A percentile compares a stretch with the other conserved stretches of the same genome.
Evolutionary conservation across 148 eudicot genomes (phyloP).

Genomic region (Talinum fruticosum): DNA sequence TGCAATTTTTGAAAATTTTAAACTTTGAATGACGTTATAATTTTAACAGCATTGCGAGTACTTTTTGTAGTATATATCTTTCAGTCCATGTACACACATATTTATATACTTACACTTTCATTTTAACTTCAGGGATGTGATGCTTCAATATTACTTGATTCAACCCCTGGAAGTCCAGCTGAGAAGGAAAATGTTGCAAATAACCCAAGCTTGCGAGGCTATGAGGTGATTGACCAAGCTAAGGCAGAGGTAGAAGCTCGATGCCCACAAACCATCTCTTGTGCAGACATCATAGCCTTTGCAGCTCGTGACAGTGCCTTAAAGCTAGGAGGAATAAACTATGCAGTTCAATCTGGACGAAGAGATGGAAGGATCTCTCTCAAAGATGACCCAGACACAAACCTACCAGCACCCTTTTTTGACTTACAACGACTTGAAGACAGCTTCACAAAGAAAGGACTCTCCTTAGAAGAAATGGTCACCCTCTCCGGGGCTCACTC

Average conservation of each 20-base stretch:
- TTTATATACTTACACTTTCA: too few species aligned
- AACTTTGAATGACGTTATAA: too few species aligned
- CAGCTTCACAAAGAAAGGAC: neutral
- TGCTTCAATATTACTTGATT: too few species aligned
- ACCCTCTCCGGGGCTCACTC: neutral
- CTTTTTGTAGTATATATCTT: too few species aligned
- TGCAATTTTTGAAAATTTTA: too few species aligned
- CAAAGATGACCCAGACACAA: neutral
- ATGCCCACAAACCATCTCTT: neutral
- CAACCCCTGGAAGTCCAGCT: too few species aligned
- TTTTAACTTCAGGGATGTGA: too few species aligned
- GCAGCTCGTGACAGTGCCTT: neutral
- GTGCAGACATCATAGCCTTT: neutral
- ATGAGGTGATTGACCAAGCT: neutral
- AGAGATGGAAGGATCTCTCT: neutral
- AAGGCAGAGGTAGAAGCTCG: neutral
- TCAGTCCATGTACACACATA: too few species aligned
- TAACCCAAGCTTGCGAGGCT: neutral
- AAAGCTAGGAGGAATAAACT: neutral
- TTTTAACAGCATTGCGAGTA: too few species aligned
- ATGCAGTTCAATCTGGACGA: neutral
- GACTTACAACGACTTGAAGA: neutral
- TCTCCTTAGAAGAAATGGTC: neutral
- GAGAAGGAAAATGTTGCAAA: too few species aligned
- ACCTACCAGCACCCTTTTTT: neutral